Conservation (phyloP, 257 asterid genomes). For the Linaria vulgaris region DNA sequence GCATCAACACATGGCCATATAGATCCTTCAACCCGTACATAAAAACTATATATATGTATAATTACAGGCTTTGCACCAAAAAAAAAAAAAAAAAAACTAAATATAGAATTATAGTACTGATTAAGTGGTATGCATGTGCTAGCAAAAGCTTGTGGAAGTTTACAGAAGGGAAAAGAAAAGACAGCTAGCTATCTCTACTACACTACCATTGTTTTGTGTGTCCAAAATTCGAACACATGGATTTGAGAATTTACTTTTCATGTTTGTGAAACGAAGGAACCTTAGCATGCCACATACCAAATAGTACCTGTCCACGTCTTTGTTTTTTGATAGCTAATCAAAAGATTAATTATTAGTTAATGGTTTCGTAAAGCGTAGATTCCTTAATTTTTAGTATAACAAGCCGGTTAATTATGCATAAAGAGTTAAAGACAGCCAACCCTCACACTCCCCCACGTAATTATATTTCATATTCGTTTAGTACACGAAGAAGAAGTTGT, state of each 20-base stretch:
- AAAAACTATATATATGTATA: no score
- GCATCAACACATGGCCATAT: constrained; percentile 9
- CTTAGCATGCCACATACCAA: constrained; percentile 19
- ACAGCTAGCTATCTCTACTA: constrained; percentile 30
- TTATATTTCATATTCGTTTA: no score
- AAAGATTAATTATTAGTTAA: constrained; percentile 8
- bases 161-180: constrained; percentile 21
- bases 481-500: no score
- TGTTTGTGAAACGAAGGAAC: constrained; percentile 22
- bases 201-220: constrained; percentile 13
- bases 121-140: constrained; percentile 52
- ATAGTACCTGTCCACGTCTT: constrained; percentile 22
- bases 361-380: constrained; percentile 3
- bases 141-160: constrained; percentile 26
- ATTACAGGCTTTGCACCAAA: no score
- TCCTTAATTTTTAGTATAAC: constrained; percentile 7
- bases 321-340: constrained; percentile 7
- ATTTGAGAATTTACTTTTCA: not conserved
- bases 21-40: not conserved
- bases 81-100: no score
- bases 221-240: not conserved
- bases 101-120: no score
- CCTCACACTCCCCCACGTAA: no score
- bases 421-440: no score
- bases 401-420: not conserved